Evolutionary conservation across 1,139 yeast species (phyloP).

Genomic region (Geotrichum aggregatum): DNA sequence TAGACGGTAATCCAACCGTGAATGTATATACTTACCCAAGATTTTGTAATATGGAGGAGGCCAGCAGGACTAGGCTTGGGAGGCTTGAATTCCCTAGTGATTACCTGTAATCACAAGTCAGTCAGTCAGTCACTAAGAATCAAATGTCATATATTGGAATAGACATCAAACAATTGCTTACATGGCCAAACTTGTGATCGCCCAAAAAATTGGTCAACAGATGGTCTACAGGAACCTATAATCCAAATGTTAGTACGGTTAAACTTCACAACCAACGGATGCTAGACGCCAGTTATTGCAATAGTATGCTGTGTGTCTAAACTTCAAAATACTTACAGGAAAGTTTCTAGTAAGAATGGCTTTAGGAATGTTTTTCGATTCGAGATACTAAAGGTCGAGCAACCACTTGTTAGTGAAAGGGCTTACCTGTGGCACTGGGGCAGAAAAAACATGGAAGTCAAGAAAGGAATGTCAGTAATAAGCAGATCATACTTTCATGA

Average conservation of each 20-base stretch:
- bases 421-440: too few species aligned
- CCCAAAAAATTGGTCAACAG: constrained; percentile 45
- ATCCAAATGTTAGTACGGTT: background rate
- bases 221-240: constrained; percentile 48
- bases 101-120: constrained; percentile 24
- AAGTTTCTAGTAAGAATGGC: constrained; percentile 61
- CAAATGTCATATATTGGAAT: background rate
- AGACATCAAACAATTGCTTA: too few species aligned
- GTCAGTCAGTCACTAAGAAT: background rate
- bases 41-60: constrained; percentile 48
- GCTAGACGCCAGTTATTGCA: too few species aligned
- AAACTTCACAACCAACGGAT: too few species aligned
- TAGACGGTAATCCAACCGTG: background rate
- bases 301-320: background rate
- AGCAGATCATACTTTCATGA: constrained; percentile 34
- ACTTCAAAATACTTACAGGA: constrained; percentile 30
- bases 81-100: constrained; percentile 59
- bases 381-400: constrained; percentile 39
- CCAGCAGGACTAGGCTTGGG: constrained; percentile 65
- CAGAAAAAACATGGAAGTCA: too few species aligned
- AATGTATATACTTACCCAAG: constrained; percentile 37
- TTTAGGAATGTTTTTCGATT: constrained; percentile 40
- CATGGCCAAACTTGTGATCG: constrained; percentile 46
- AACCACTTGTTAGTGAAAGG: too few species aligned
- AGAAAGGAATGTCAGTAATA: too few species aligned